Base-by-base conservation (phyloP, 257 asterid genomes). In the Solanum piurae region DNA sequence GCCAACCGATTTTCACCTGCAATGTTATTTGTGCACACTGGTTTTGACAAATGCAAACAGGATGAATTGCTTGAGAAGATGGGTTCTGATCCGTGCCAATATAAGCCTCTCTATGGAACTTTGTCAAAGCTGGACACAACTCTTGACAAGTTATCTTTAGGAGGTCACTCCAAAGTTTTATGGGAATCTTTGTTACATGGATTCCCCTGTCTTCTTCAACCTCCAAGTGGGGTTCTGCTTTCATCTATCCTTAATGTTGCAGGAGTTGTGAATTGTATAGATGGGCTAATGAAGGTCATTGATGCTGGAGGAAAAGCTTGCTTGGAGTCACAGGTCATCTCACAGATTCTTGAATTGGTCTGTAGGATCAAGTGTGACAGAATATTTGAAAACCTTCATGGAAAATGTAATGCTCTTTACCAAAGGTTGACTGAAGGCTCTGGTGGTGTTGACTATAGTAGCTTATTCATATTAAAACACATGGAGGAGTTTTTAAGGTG, bases 171-270 rank as follows among this genome's bases (percentile, higher is more conserved):
- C 36, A 92, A 93, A 89, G 88, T 93, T 72, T 90, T 95, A 87
- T 97, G 98, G 99, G 94, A 94, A 90, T 87, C 94, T 87, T 89
- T 87, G 27, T 89, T 96, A 92, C 98, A 95, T 93, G 99, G 99
- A 27, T 94, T 97, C 90, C 98, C 99, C 20, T 93, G 94, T 86
- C 89, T 92, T 90, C 86, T 88, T 88, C 95, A 89, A 75, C 89
- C 85, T 90, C 88, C 90, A 8, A 88, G 94, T 87, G 98, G 92
- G 88, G 87, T 93, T 91, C 87, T 97, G 64, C 93, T 98, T 38
- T 97, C 99, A 84, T 96, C 98, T 91, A 91, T 94, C 86, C 95
- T 95, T 89, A 94, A 87, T 91, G 92, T 94, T 87, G 90, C 87
- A 87, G 95, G 94, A 68, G 93, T 96, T 80, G 88, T 96, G 86